Percentiles rank a stretch among this genome's conserved stretches.
phyloP scores from a whole-genome alignment of 1,284 basidiomycete genomes.

The Caloboletus firmus region DNA sequence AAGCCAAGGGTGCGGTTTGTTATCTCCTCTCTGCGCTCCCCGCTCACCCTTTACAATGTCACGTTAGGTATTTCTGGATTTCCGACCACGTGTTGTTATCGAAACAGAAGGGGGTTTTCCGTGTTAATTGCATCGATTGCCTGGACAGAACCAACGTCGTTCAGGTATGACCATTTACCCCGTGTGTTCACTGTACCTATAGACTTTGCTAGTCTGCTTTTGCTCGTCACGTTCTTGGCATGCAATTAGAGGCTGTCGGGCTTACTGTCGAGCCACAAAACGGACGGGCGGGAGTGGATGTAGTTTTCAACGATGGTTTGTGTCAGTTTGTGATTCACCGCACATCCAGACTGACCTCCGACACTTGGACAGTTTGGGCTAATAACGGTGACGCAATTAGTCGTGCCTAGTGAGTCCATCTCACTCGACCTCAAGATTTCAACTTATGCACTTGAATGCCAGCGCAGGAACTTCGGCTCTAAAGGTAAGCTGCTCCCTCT shows the following conservation, averaged over 20 bases:
- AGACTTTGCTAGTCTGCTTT: slow-evolving; percentile 72
- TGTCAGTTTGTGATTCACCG: slow-evolving; percentile 2
- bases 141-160: slow-evolving; percentile 90
- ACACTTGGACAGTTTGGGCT: slow-evolving; percentile 75
- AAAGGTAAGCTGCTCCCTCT: slow-evolving; percentile 53
- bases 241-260: slow-evolving; percentile 81
- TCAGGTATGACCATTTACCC: slow-evolving; percentile 47
- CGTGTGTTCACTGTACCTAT: slow-evolving; percentile 1
- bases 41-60: slow-evolving; percentile 1
- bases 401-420: slow-evolving; percentile 71
- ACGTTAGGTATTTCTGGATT: slow-evolving; percentile 79
- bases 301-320: slow-evolving; percentile 84
- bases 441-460: slow-evolving; percentile 11
- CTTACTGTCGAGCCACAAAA: slow-evolving; percentile 54
- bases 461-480: slow-evolving; percentile 89
- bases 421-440: neutral
- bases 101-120: slow-evolving; percentile 81
- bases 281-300: slow-evolving; percentile 62
- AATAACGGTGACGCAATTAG: slow-evolving; percentile 92
- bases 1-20: slow-evolving; percentile 55
- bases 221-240: slow-evolving; percentile 77
- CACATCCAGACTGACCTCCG: slow-evolving; percentile 2
- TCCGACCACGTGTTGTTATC: slow-evolving; percentile 72
- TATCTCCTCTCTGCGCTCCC: neutral
- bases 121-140: slow-evolving; percentile 94